Percentiles rank a stretch among this genome's conserved stretches.
phyloP scores from a whole-genome alignment of 2,329 filamentous ascomycete species.

The Aspergillus tubingensis region DNA sequence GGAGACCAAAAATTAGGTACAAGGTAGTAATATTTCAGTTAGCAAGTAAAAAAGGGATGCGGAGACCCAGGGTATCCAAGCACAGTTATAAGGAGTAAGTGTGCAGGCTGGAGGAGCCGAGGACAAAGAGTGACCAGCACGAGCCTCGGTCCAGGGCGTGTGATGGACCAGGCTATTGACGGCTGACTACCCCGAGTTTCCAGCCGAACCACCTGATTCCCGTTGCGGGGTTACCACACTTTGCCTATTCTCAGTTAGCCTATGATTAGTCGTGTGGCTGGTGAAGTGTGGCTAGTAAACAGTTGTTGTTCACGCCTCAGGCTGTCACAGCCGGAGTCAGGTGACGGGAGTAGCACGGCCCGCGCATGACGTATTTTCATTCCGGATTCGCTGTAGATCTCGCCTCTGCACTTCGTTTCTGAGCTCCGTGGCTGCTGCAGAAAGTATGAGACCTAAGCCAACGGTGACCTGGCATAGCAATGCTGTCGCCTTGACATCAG shows the following conservation, averaged over 20 bases:
- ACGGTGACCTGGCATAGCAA: slow-evolving; percentile 14
- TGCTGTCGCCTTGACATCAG: slow-evolving; percentile 13
- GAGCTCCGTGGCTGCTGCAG: neutral
- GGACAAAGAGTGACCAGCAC: slow-evolving; percentile 10
- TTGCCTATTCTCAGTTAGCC: no score
- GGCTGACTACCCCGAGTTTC: neutral
- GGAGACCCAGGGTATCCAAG: slow-evolving; percentile 1
- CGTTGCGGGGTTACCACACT: neutral
- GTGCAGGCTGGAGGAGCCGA: slow-evolving; percentile 14
- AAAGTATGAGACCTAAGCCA: slow-evolving; percentile 15
- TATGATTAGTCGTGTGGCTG: no score
- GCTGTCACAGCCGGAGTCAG: slow-evolving; percentile 2
- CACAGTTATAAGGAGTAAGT: slow-evolving; percentile 12
- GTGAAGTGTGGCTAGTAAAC: no score
- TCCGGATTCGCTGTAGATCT: neutral
- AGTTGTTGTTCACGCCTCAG: neutral
- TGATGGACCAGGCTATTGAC: neutral
- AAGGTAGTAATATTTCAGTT: neutral
- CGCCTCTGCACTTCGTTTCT: slow-evolving; percentile 4
- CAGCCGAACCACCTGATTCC: slow-evolving; percentile 10
- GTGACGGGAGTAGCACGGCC: slow-evolving; percentile 6
- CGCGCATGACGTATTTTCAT: slow-evolving; percentile 13
- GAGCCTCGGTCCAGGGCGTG: slow-evolving; percentile 17
- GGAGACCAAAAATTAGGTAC: slow-evolving; percentile 4
- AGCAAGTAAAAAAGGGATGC: neutral